phyloP scores from a whole-genome alignment of 176 grass and related monocot genomes.

The Elaeis guineensis region DNA sequence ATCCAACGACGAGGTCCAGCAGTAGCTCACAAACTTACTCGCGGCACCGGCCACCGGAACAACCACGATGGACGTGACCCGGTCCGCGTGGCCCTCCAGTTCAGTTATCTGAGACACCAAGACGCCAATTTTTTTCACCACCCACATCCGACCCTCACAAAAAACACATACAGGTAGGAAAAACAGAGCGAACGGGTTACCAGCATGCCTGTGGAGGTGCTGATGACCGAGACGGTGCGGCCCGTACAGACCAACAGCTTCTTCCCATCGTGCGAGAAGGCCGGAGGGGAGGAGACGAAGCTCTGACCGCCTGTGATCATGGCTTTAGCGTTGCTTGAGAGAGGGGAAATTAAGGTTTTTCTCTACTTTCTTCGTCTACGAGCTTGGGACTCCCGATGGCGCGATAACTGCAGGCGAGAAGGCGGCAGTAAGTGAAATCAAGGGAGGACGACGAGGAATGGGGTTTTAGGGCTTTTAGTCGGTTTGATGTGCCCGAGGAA shows the following conservation, averaged over 20 bases:
- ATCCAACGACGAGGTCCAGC: conserved; percentile 78
- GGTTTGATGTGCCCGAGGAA: no score
- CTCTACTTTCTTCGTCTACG: no score
- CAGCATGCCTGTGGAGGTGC: conserved; percentile 68
- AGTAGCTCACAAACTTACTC: conserved; percentile 48
- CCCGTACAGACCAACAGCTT: conserved; percentile 64
- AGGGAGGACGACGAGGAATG: no score
- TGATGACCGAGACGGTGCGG: conserved; percentile 69
- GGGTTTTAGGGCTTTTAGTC: no score
- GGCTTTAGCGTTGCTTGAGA: background rate
- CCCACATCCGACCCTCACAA: background rate
- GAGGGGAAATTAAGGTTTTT: no score
- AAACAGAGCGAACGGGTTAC: conserved; percentile 9
- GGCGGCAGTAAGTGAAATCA: no score
- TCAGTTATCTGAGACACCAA: conserved; percentile 45
- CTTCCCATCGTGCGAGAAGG: conserved; percentile 70
- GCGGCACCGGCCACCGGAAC: conserved; percentile 12
- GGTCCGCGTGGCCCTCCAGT: conserved; percentile 74
- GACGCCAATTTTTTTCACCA: background rate
- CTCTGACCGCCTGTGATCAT: conserved; percentile 87
- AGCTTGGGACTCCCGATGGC: no score
- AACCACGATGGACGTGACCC: conserved; percentile 65
- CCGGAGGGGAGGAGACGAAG: conserved; percentile 65
- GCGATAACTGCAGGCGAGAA: no score
- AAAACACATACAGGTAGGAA: background rate